A percentile compares a stretch with the other conserved stretches of the same genome.
phyloP scores from a whole-genome alignment of 352 stramenopile genomes.

The Phytopythium mirpurense region DNA sequence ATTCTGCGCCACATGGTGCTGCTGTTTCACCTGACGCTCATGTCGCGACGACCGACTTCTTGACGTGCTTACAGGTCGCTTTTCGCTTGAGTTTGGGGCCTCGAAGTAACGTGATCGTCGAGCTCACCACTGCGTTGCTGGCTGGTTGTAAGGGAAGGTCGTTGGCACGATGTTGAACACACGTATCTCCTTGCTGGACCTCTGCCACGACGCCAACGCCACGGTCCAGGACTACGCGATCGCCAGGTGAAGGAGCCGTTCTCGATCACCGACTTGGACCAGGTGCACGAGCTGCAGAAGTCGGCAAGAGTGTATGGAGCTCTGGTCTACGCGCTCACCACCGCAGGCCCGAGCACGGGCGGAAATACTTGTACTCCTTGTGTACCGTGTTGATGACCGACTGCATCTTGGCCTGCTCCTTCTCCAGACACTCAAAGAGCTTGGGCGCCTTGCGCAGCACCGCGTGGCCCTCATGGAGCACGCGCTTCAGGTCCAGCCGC shows the following conservation, averaged over 20 bases:
- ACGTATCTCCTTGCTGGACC: constrained; percentile 52
- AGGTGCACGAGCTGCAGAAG: constrained; percentile 77
- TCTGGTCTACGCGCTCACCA: constrained; percentile 60
- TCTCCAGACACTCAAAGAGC: too few species aligned
- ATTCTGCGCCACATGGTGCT: constrained; percentile 50
- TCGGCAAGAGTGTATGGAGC: constrained; percentile 70
- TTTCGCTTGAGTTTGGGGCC: not conserved
- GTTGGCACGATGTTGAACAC: constrained; percentile 61
- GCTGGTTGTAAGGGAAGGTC: constrained; percentile 12
- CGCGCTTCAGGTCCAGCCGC: too few species aligned
- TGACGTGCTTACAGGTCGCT: constrained; percentile 40
- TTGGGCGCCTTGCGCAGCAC: too few species aligned
- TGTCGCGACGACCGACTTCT: constrained; percentile 48
- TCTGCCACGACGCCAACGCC: constrained; percentile 41
- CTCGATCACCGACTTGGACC: constrained; percentile 57
- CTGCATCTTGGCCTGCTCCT: too few species aligned
- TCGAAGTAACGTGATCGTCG: not conserved
- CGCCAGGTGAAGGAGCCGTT: constrained; percentile 76
- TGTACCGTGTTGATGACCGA: too few species aligned
- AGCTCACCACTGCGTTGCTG: not conserved
- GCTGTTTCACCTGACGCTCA: constrained; percentile 63
- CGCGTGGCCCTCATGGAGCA: too few species aligned
- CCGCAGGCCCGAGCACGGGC: too few species aligned
- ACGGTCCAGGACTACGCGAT: constrained; percentile 49
- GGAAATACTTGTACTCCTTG: too few species aligned